Conservation (phyloP, 2,329 filamentous ascomycete species). For the Fusarium sp. region DNA sequence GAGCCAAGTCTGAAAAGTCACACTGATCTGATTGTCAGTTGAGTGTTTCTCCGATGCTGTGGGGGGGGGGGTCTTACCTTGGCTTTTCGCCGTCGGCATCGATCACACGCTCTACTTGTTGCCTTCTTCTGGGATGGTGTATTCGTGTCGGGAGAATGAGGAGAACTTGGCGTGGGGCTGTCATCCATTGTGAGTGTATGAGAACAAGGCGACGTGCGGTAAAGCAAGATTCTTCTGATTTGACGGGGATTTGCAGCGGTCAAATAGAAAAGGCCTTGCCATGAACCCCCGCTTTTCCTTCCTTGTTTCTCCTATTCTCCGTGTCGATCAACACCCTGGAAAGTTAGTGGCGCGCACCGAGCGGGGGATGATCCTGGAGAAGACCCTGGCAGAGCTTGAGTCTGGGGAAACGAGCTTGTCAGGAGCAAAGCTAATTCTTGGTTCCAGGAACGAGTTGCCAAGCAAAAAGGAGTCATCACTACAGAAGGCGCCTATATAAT, state of each 20-base stretch:
- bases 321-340: slow-evolving; percentile 21
- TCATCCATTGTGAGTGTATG: slow-evolving; percentile 11
- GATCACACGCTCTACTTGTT: slow-evolving; percentile 49
- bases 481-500: not conserved
- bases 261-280: slow-evolving; percentile 18
- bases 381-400: not conserved
- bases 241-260: slow-evolving; percentile 34
- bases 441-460: not conserved
- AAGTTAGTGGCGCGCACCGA: not conserved
- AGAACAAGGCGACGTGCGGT: not conserved
- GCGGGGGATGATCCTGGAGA: slow-evolving; percentile 12
- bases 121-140: slow-evolving; percentile 31
- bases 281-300: slow-evolving; percentile 4
- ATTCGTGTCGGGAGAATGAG: slow-evolving; percentile 27
- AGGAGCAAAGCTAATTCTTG: not conserved
- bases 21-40: slow-evolving; percentile 39
- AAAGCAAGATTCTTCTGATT: not conserved
- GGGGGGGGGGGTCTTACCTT: slow-evolving; percentile 45
- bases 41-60: slow-evolving; percentile 23
- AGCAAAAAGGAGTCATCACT: not conserved
- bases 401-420: slow-evolving; percentile 19
- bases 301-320: slow-evolving; percentile 33
- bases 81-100: slow-evolving; percentile 52
- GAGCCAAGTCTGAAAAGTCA: slow-evolving; percentile 38
- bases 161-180: slow-evolving; percentile 34